Evolutionary conservation across 208 protist genomes (phyloP).

Genomic region (Wallacemonas sp.): DNA sequence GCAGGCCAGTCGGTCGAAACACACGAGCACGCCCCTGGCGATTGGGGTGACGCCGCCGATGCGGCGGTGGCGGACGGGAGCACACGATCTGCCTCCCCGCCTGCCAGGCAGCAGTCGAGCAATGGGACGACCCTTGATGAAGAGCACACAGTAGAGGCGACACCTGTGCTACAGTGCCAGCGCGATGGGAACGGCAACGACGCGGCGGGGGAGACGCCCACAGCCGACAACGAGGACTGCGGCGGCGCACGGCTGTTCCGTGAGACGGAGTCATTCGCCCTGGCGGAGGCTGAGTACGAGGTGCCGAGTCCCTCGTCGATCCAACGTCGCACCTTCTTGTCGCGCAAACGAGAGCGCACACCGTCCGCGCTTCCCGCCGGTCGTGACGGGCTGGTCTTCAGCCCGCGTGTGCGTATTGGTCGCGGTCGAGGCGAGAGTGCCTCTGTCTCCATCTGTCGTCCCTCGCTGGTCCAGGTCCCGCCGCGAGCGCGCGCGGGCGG

Average conservation of each 20-base stretch:
- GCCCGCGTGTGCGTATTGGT: conserved; percentile 8
- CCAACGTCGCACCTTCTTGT: conserved; percentile 4
- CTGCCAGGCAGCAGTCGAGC: no score
- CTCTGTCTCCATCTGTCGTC: background rate
- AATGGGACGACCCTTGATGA: no score
- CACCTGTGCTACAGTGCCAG: no score
- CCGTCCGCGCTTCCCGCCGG: background rate
- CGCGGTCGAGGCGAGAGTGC: background rate
- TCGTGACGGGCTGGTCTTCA: conserved; percentile 37
- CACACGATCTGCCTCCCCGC: no score
- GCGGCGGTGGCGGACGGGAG: no score
- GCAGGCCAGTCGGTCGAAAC: no score
- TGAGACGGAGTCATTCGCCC: background rate
- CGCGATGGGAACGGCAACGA: no score
- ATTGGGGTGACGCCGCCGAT: no score
- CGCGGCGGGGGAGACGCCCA: no score
- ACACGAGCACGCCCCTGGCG: no score
- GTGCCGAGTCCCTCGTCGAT: background rate
- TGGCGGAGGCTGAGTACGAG: conserved; percentile 7
- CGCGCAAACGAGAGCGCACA: conserved; percentile 3
- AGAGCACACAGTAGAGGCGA: no score
- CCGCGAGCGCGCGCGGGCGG: background rate
- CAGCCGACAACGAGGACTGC: no score
- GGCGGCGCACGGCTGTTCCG: background rate
- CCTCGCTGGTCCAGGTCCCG: background rate